Percentiles rank a stretch among this genome's conserved stretches.
Conservation (phyloP, 129 eudicot species). For the Silybum marianum region DNA sequence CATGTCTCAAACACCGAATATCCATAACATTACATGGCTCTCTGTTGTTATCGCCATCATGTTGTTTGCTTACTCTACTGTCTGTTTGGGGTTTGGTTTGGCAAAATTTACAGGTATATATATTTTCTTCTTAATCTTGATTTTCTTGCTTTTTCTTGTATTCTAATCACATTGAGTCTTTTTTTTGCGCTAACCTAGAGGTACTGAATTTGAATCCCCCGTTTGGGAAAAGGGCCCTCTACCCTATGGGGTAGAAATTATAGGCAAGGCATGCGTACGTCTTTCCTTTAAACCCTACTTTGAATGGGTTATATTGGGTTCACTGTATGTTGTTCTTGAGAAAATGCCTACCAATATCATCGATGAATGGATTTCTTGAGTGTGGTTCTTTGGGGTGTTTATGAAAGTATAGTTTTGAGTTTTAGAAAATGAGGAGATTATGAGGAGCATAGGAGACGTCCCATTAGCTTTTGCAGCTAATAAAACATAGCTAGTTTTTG, state of each 20-base stretch:
- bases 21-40: conserved; percentile 75
- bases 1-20: conserved; percentile 71
- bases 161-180: not conserved
- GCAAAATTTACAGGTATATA: conserved; percentile 53
- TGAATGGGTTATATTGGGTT: not conserved
- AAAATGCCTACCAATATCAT: not conserved
- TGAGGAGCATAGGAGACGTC: conserved; percentile 58
- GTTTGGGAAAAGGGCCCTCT: not conserved
- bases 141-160: not conserved
- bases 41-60: conserved; percentile 63
- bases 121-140: not conserved
- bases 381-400: not conserved
- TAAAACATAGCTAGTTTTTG: conserved; percentile 58
- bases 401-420: conserved; percentile 3
- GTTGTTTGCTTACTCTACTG: conserved; percentile 63
- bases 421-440: conserved; percentile 53
- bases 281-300: not conserved
- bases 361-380: not conserved
- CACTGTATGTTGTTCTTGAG: not conserved
- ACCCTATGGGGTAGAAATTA: not conserved
- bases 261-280: not conserved
- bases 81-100: conserved; percentile 63
- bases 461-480: conserved; percentile 34
- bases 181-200: not conserved
- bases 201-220: not conserved